phyloP scores from a whole-genome alignment of 768 basidiomycete genomes.

The Hysterangium stoloniferum region DNA sequence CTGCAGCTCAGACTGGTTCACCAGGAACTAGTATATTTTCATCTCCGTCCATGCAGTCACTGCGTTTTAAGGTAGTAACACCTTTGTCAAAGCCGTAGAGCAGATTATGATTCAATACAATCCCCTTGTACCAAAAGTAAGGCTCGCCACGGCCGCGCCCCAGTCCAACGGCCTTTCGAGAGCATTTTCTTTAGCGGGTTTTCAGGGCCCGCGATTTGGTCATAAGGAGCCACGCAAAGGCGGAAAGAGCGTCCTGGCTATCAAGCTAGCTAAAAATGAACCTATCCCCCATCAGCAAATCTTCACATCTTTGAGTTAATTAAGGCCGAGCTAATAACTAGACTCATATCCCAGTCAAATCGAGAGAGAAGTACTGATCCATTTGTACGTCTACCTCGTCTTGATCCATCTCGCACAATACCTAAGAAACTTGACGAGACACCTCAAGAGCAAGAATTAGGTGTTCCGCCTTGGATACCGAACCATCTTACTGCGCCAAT shows the following conservation, averaged over 20 bases:
- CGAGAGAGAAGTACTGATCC: too few relatives aligned
- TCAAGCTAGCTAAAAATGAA: not conserved
- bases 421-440: not conserved
- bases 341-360: too few relatives aligned
- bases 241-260: not conserved
- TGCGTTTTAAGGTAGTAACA: too few relatives aligned
- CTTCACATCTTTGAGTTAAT: too few relatives aligned
- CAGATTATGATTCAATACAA: too few relatives aligned
- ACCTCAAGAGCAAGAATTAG: not conserved
- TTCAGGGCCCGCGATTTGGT: not conserved
- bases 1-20: constrained; percentile 5
- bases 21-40: constrained; percentile 7
- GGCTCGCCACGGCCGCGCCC: not conserved
- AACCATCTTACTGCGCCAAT: not conserved
- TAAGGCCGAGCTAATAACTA: too few relatives aligned
- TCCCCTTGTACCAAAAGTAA: not conserved
- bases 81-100: too few relatives aligned
- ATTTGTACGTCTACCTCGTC: not conserved
- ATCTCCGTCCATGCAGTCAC: not conserved
- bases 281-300: too few relatives aligned
- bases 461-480: not conserved
- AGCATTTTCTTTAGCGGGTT: not conserved
- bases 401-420: not conserved
- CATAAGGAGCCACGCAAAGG: not conserved
- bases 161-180: constrained; percentile 7